Conservation (phyloP, 371 early-diverging fungal species). For the Cokeromyces recurvatus region DNA sequence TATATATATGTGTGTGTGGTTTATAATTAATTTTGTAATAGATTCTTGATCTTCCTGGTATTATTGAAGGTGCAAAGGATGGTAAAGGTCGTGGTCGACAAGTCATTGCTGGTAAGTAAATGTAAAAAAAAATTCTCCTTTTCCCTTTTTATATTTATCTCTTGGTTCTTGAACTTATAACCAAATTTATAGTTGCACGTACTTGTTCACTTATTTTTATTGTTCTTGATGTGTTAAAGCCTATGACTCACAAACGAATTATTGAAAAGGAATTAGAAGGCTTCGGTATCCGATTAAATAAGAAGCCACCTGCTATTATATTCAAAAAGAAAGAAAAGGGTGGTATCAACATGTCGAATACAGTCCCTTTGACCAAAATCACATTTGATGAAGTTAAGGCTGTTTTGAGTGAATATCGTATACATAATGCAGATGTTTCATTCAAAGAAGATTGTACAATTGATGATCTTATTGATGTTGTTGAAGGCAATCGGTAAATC, state of each 20-base stretch:
- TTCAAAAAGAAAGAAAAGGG: conserved; percentile 94
- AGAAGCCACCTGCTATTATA: conserved; percentile 92
- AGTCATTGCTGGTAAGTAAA: conserved; percentile 68
- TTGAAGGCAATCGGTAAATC: conserved; percentile 53
- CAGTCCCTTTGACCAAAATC: conserved; percentile 81
- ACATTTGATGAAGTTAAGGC: conserved; percentile 85
- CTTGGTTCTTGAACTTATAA: no score
- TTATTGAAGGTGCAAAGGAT: conserved; percentile 99
- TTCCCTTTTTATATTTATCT: no score
- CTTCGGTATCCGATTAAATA: conserved; percentile 98
- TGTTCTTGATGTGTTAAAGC: conserved; percentile 95
- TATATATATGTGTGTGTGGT: no score
- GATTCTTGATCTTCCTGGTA: conserved; percentile 81
- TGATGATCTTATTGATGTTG: conserved; percentile 96
- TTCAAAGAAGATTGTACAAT: conserved; percentile 84
- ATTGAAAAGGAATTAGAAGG: conserved; percentile 98
- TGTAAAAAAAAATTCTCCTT: not conserved
- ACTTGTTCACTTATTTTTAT: conserved; percentile 93
- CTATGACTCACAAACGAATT: conserved; percentile 89
- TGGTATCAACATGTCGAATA: conserved; percentile 88
- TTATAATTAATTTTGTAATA: no score
- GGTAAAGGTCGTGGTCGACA: conserved; percentile 99
- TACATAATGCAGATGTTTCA: conserved; percentile 89
- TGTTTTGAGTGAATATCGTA: conserved; percentile 88
- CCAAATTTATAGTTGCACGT: conserved; percentile 80